These are phyloP conservation scores for Zangia roseola DNA, from an alignment of 768 basidiomycete genomes.

Conservation along the genomic window DNA sequence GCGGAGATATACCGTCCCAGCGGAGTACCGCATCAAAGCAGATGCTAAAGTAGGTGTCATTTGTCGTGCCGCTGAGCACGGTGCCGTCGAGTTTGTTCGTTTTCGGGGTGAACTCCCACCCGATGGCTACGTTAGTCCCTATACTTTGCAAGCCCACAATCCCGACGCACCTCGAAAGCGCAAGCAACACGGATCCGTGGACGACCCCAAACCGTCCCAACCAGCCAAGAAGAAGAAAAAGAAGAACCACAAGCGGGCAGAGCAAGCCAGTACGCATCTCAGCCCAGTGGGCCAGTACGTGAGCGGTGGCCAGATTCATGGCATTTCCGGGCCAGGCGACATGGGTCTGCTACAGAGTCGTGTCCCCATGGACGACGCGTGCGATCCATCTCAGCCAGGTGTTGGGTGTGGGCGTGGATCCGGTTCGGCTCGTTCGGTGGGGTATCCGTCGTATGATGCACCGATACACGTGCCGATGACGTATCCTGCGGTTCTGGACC, in stretches of 20 bases:
- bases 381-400: conserved; percentile 18
- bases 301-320: conserved; percentile 16
- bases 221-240: conserved; percentile 28
- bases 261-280: conserved; percentile 7
- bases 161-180: conserved; percentile 36
- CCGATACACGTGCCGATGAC: background rate
- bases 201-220: conserved; percentile 16
- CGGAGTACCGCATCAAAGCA: conserved; percentile 53
- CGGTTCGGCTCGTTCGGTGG: conserved; percentile 13
- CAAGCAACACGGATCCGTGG: conserved; percentile 29
- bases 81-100: conserved; percentile 59
- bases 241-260: conserved; percentile 27
- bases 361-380: conserved; percentile 7
- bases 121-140: conserved; percentile 39
- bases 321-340: conserved; percentile 16
- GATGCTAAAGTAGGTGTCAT: conserved; percentile 64
- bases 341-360: conserved; percentile 17
- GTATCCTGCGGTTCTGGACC: conserved; percentile 16
- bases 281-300: background rate
- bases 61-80: conserved; percentile 50
- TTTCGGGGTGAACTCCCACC: conserved; percentile 47
- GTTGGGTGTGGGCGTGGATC: conserved; percentile 18
- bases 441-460: background rate
- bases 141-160: conserved; percentile 27
- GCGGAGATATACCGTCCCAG: conserved; percentile 45